phyloP scores from a whole-genome alignment of 2,329 filamentous ascomycete genomes.

The Amylocarpus encephaloides region DNA sequence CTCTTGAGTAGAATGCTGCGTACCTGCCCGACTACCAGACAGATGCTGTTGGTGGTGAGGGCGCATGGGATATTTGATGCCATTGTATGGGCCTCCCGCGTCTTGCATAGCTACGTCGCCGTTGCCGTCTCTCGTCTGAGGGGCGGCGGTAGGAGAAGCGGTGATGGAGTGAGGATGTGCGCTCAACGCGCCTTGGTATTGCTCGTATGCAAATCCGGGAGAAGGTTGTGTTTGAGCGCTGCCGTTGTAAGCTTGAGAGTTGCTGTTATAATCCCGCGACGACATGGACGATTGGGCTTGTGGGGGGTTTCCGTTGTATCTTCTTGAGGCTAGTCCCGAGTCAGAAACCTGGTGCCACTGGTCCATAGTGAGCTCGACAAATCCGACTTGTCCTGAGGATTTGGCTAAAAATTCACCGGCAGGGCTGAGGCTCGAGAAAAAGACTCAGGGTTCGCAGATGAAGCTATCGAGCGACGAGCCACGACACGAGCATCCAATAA shows the following conservation, averaged over 20 bases:
- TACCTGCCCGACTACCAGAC: constrained; percentile 45
- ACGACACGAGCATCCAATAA: too few species aligned
- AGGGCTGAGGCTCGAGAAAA: constrained; percentile 4
- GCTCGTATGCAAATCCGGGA: constrained; percentile 60
- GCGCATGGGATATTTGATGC: constrained; percentile 79
- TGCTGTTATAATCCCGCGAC: constrained; percentile 58
- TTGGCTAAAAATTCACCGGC: constrained; percentile 3
- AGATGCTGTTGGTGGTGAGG: constrained; percentile 71
- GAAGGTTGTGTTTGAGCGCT: constrained; percentile 45
- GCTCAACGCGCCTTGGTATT: constrained; percentile 48
- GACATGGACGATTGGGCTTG: constrained; percentile 27
- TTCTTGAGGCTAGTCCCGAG: constrained; percentile 54
- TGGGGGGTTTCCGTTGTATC: constrained; percentile 30
- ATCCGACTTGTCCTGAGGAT: constrained; percentile 1
- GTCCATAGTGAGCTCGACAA: constrained; percentile 39
- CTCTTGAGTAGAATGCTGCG: constrained; percentile 65
- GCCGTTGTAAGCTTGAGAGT: constrained; percentile 43
- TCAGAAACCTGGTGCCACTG: constrained; percentile 62
- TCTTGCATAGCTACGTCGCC: constrained; percentile 84
- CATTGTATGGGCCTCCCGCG: constrained; percentile 72
- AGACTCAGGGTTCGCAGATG: constrained; percentile 2
- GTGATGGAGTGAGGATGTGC: constrained; percentile 46
- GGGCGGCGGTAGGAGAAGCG: constrained; percentile 50
- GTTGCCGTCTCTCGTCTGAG: constrained; percentile 63
- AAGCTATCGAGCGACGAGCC: constrained; percentile 7